Evolutionary conservation across 805 yeast species (phyloP).

Genomic region (Barnettozyma populi): DNA sequence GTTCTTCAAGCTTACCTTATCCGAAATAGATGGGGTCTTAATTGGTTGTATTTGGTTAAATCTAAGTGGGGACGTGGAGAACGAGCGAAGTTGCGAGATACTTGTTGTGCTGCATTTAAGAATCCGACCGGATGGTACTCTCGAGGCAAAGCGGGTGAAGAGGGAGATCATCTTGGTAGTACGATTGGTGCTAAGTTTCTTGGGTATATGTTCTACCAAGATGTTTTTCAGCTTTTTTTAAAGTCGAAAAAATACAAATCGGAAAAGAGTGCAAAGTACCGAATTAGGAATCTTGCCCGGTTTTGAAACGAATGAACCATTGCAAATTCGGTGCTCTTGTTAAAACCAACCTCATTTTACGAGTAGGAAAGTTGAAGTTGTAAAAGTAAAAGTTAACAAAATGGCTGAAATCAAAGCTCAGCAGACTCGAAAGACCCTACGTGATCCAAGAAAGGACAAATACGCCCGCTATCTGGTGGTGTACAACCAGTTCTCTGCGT

Average conservation of each 20-base stretch:
- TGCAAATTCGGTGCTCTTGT: no score
- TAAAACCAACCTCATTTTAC: no score
- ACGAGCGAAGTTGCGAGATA: background rate
- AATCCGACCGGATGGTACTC: background rate
- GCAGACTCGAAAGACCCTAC: background rate
- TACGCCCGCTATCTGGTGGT: constrained; percentile 28
- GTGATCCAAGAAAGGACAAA: constrained; percentile 3
- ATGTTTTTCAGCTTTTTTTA: background rate
- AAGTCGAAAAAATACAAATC: background rate
- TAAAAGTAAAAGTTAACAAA: background rate
- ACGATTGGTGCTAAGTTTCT: background rate
- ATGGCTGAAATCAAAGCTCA: background rate
- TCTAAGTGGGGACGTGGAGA: constrained; percentile 1
- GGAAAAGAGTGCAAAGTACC: background rate
- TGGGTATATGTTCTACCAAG: no score
- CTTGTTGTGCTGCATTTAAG: background rate
- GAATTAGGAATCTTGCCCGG: background rate
- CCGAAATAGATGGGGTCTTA: constrained; percentile 3
- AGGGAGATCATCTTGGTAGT: constrained; percentile 1
- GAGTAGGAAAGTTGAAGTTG: no score
- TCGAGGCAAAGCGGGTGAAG: constrained; percentile 4
- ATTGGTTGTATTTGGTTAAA: background rate
- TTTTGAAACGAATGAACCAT: background rate
- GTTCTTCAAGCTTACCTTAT: constrained; percentile 3
- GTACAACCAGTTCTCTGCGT: constrained; percentile 50